A percentile compares a stretch with the other conserved stretches of the same genome.
Evolutionary conservation across 495 filamentous ascomycete species (phyloP).

Genomic region (Penicillium ucsense): DNA sequence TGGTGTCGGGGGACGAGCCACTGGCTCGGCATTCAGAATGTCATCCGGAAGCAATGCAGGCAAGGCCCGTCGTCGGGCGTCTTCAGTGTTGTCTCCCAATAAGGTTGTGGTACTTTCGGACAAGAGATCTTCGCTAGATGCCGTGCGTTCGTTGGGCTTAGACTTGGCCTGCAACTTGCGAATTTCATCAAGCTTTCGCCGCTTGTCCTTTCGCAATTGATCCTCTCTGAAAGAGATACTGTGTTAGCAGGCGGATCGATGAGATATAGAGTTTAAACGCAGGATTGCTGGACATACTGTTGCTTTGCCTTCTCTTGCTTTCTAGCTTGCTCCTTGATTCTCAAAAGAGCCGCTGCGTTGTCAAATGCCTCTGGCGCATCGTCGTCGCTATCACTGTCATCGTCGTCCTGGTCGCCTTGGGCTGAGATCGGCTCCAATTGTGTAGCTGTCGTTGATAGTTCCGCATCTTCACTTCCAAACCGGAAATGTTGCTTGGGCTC

Average conservation of each 20-base stretch:
- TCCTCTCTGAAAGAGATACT: conserved; percentile 27
- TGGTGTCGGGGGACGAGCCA: conserved; percentile 29
- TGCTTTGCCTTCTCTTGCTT: conserved; percentile 27
- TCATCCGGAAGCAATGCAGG: conserved; percentile 45
- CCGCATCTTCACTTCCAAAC: conserved; percentile 39
- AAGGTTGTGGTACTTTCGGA: conserved; percentile 35
- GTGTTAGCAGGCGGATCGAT: conserved; percentile 2
- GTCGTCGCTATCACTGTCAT: conserved; percentile 28
- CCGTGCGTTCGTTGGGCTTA: conserved; percentile 23
- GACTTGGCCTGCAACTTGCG: conserved; percentile 40
- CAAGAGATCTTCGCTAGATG: conserved; percentile 21
- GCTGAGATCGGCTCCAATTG: conserved; percentile 14
- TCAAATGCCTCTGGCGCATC: conserved; percentile 45
- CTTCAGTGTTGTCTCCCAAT: conserved; percentile 32
- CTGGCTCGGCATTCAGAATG: conserved; percentile 39
- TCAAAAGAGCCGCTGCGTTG: conserved; percentile 33
- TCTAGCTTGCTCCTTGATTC: conserved; percentile 33
- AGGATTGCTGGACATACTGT: conserved; percentile 19
- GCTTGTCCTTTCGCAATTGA: conserved; percentile 35
- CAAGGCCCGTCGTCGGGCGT: conserved; percentile 27
- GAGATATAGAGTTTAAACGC: neutral
- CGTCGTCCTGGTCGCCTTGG: conserved; percentile 13
- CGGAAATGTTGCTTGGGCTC: conserved; percentile 28
- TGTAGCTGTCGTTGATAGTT: conserved; percentile 15
- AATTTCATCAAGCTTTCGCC: conserved; percentile 37